Evolutionary conservation across 106 monocot species (phyloP), one percentile per base, ranked within the genome.

Genomic region (Phalaenopsis equestris): DNA sequence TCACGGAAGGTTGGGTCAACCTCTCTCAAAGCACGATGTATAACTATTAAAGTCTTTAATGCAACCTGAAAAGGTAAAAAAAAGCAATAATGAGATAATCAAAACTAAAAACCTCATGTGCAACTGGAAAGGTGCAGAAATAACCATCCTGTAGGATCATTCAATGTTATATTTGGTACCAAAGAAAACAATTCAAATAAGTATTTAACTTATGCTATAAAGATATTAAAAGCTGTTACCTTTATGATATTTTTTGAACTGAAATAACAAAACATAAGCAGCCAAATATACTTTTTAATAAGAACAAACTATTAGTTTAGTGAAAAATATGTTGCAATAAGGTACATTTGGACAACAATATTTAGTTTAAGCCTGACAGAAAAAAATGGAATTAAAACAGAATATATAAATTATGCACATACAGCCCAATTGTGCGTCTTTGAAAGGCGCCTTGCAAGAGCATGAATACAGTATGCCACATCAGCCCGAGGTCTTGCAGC

Each of bases 11-110:
- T 91, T 47, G 94, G 89, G 67, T 94, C 98, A 21, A 94, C 94
- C 83, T 98, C 98, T 72, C 98, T 92, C 72, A 98, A 80, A 80
- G 98, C 94, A 77, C 98, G 90, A 88, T 98, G 98, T 78, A 98
- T 93, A 43, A 94, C 94, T 36, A 94, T 84, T 70, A 98, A 83
- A 16, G 92, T 94, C 82, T 98, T 98, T 45, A 98, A 87, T 72
- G 98, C 98, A 84, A 98, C 98, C 98, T 98, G 72, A 58, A 74
- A 3, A 72, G 48, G 3, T 84, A 45, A 8, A 57, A 78, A 80
- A 2, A 76, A 1, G 19, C 12, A 61, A 75, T 81, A 61, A 75
- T 81, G 49, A 79, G 79, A 6, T 30, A 58, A 67, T 36, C 72
- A 24, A n/a, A 46, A 24, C 10, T 70, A 48, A 30, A 56, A 64